Evolutionary conservation across 2,329 filamentous ascomycete species (phyloP).

Genomic region (Fusarium sarcochroum): DNA sequence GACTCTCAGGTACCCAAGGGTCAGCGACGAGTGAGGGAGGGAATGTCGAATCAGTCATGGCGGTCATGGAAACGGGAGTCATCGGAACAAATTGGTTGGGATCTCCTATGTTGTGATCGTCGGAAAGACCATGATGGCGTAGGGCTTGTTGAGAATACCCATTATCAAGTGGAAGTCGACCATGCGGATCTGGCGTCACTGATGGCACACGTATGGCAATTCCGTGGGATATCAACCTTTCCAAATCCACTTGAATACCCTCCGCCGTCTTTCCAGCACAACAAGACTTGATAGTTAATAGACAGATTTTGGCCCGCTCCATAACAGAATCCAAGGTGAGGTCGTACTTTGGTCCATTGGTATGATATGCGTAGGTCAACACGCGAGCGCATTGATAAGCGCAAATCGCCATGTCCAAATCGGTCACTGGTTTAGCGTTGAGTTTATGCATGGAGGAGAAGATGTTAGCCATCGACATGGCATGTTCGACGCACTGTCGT

Average conservation of each 20-base stretch:
- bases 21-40: conserved; percentile 51
- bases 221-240: conserved; percentile 65
- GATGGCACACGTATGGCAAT: conserved; percentile 49
- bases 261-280: conserved; percentile 65
- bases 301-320: conserved; percentile 65
- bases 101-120: conserved; percentile 49
- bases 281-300: conserved; percentile 65
- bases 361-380: conserved; percentile 66
- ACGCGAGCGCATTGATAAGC: conserved; percentile 69
- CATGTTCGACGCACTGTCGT: conserved; percentile 67
- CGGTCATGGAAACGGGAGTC: conserved; percentile 32
- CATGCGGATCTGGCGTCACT: conserved; percentile 36
- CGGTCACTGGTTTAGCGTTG: conserved; percentile 66
- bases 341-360: conserved; percentile 59
- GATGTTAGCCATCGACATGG: conserved; percentile 68
- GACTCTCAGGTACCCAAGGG: conserved; percentile 50
- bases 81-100: conserved; percentile 35
- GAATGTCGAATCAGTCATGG: conserved; percentile 51
- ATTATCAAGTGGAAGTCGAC: conserved; percentile 39
- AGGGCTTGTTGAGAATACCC: conserved; percentile 43
- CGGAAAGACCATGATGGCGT: conserved; percentile 45
- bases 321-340: conserved; percentile 62
- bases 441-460: conserved; percentile 66
- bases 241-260: conserved; percentile 63
- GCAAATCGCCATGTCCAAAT: conserved; percentile 69